Base-by-base conservation (phyloP, 2,329 filamentous ascomycete genomes). In the Colletotrichum liriopes region DNA sequence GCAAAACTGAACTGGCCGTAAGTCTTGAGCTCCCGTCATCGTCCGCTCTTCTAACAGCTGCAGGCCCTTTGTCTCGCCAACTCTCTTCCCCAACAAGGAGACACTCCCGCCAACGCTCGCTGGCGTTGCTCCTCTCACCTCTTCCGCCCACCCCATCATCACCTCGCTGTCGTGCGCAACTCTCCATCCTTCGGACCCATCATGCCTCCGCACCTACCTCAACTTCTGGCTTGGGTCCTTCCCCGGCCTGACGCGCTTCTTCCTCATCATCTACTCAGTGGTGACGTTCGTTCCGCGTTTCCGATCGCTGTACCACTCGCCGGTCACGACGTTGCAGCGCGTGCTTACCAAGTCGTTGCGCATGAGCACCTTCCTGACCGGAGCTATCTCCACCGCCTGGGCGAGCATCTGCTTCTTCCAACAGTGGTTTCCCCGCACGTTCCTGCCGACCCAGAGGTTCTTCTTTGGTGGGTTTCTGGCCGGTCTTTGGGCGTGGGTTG, bases 391-490 rank as follows among this genome's bases (percentile, higher is more conserved):
- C 18, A 94, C 94, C 0, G 90, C 91, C 41, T 99, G 96, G 96
- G 95, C 92, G 1, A 93, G 91, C 69, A 92, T 98, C 76, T 99
- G 96, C 84, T 88, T 98, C 78, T 95, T 98, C 86, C 94, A 97
- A 82, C 85, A 89, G 56, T 88, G 93, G 78, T 87, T 98, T 1
- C 95, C 96, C 0, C 88, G 92, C 3, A 88, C 88, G 7, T 86
- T 95, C 11, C 86, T 98, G 0, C 90, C 95, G 0, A 95, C 93
- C 0, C 93, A 96, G 80, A 90, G 96, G 29, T 97, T 96, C 87
- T 98, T 97, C 87, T 85, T 98, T 0, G 94, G 94, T 64, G 96
- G 96, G 9, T 93, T 96, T 80, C 78, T 97, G 1, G 94, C 93
- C 1, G 96, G 96, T 0, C 82, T 96, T 35, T 98, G 95, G 91